Evolutionary conservation across 108 stramenopile species (phyloP).

Genomic region (Fistulifera pelliculosa): DNA sequence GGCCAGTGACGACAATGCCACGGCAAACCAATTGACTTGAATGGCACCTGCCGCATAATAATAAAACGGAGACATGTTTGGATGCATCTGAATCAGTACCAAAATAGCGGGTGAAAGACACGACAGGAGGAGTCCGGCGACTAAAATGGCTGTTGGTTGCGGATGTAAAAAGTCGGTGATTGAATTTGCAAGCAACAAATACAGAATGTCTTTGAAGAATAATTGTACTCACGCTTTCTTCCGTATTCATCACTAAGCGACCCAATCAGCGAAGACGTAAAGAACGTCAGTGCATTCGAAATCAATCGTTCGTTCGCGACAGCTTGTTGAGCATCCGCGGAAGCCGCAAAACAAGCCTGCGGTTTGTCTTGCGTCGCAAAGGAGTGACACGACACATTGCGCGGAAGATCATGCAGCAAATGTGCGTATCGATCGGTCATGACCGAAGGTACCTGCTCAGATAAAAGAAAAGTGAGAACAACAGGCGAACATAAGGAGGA

Average conservation of each 20-base stretch:
- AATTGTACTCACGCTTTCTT: slow-evolving; percentile 37
- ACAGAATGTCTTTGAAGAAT: too few species aligned
- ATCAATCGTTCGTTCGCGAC: slow-evolving; percentile 48
- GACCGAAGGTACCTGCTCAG: slow-evolving; percentile 38
- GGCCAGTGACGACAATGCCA: slow-evolving; percentile 55
- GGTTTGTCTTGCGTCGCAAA: slow-evolving; percentile 24
- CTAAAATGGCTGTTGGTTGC: slow-evolving; percentile 45
- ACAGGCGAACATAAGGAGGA: neutral
- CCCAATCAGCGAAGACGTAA: slow-evolving; percentile 65
- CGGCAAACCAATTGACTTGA: slow-evolving; percentile 61
- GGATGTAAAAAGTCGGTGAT: too few species aligned
- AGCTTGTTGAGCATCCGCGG: slow-evolving; percentile 64
- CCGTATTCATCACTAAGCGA: slow-evolving; percentile 74
- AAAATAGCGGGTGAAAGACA: slow-evolving; percentile 41
- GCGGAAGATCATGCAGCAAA: slow-evolving; percentile 38
- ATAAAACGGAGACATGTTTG: slow-evolving; percentile 42
- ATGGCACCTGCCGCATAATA: slow-evolving; percentile 49
- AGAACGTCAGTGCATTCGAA: slow-evolving; percentile 54
- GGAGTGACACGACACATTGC: neutral
- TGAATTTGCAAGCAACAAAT: too few species aligned
- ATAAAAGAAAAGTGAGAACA: neutral
- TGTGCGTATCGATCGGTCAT: slow-evolving; percentile 78
- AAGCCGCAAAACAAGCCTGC: slow-evolving; percentile 48
- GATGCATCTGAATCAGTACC: slow-evolving; percentile 44
- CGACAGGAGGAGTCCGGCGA: slow-evolving; percentile 42